Evolutionary conservation across 83 land plant species (phyloP).

Genomic region (Picea mariana): DNA sequence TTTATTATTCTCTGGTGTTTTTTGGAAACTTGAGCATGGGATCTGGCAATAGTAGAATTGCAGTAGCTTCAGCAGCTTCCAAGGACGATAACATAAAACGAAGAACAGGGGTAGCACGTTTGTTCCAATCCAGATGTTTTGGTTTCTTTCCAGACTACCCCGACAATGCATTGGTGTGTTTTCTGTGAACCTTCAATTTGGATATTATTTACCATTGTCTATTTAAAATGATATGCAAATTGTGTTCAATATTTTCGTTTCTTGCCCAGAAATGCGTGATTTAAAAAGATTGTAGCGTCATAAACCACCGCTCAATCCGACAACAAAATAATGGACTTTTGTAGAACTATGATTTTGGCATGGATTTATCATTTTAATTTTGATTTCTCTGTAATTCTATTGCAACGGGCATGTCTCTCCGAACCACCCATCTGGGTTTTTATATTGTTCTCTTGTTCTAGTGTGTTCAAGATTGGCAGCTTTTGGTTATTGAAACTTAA

Average conservation of each 20-base stretch:
- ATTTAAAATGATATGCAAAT: neutral
- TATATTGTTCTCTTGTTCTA: neutral
- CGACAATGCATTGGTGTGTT: slow-evolving; percentile 13
- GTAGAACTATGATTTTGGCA: neutral
- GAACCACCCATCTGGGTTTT: neutral
- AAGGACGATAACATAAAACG: neutral
- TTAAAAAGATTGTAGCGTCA: neutral
- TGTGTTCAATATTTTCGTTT: neutral
- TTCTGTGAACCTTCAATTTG: neutral
- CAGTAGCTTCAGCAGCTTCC: neutral
- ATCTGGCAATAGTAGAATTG: slow-evolving; percentile 9
- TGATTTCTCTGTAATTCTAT: neutral
- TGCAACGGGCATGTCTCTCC: neutral
- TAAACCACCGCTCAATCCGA: neutral
- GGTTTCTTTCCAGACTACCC: neutral
- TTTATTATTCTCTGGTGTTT: neutral
- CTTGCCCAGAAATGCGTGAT: too few relatives aligned
- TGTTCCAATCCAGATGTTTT: slow-evolving; percentile 14
- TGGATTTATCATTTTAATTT: too few relatives aligned
- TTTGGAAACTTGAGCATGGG: slow-evolving; percentile 4
- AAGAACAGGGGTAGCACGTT: neutral
- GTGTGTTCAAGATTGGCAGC: neutral
- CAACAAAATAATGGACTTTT: neutral
- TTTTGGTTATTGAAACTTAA: neutral
- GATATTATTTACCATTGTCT: neutral